Evolutionary conservation across 2,329 filamentous ascomycete species (phyloP), one percentile per base, ranked within the genome.

Genomic region (Mollisia scopiformis): DNA sequence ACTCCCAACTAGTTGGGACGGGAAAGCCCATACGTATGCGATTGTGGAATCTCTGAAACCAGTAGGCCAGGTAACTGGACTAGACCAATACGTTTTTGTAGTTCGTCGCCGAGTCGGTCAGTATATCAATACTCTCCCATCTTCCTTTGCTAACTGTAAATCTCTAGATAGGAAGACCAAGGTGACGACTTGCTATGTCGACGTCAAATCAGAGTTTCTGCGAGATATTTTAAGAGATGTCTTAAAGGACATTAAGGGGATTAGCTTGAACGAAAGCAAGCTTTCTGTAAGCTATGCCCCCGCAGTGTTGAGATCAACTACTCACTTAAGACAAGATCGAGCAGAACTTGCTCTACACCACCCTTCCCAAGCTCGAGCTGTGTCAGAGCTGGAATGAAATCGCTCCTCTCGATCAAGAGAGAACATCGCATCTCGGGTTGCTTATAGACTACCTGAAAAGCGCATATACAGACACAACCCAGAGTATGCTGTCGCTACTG

Each of bases 121-220:
- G 61, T 54, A 54, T 59, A 10, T 25, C 50, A 51, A 16, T 51
- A 56, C 51, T n/a, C 37, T 28, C 21, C 21, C 7, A 61, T 28
- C 19, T 21, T 47, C 52, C 33, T 16, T 6, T 57, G 21, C 52
- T 57, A 23, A 56, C 37, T 56, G 19, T 16, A 6, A 21, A 7
- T 25, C 2, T n/a, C 46, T 43, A 64, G 58, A 62, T 27, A 62
- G 50, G 46, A 46, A 47, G 37, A 47, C 23, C 16, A 14, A 47
- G n/a, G 23, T 10, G 13, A 4, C 33, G 30, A 73, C 60, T 28
- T 55, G 62, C 23, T 71, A 67, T 58, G 52, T 73, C 50, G 63
- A 75, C 59, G 69, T 76, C 23, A 75, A 75, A 61, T 75, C 72
- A 21, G 62, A 70, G 62, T 59, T 55, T 25, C 62, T 76, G 51